These are phyloP conservation scores for Coleophoma eucalyptorum DNA, from an alignment of 2,329 filamentous ascomycete species.

Conservation along the genomic window DNA sequence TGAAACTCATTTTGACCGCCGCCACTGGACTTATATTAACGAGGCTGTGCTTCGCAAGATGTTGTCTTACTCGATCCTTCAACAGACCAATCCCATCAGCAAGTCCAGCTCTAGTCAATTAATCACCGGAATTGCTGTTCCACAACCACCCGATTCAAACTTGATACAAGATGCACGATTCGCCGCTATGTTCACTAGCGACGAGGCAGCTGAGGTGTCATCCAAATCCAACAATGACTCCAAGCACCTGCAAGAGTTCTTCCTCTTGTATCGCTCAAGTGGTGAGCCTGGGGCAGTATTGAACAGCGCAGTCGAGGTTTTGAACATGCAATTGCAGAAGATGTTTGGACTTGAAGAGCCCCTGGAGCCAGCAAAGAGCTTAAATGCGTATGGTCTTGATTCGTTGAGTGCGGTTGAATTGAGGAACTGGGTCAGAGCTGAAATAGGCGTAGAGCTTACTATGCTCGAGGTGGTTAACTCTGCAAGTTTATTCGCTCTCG, in stretches of 20 bases:
- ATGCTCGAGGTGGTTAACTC: constrained; percentile 38
- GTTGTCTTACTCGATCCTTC: constrained; percentile 23
- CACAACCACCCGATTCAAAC: constrained; percentile 19
- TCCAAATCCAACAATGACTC: constrained; percentile 13
- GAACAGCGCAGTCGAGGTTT: constrained; percentile 14
- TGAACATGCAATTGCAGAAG: constrained; percentile 19
- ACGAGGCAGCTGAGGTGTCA: background rate
- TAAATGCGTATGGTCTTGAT: constrained; percentile 32
- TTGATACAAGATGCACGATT: constrained; percentile 23
- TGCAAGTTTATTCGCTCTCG: background rate
- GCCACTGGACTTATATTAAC: constrained; percentile 20
- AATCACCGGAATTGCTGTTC: constrained; percentile 21
- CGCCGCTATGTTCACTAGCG: constrained; percentile 6
- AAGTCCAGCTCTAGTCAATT: constrained; percentile 19
- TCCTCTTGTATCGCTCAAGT: constrained; percentile 5
- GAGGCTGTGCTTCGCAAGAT: constrained; percentile 24
- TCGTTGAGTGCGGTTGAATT: constrained; percentile 48
- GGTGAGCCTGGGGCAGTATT: constrained; percentile 13
- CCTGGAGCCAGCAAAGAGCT: constrained; percentile 19
- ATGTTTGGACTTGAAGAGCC: constrained; percentile 19
- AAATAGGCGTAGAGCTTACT: constrained; percentile 38
- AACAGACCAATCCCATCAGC: constrained; percentile 16
- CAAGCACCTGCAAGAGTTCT: constrained; percentile 15
- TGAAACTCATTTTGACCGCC: constrained; percentile 11
- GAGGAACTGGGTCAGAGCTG: constrained; percentile 41